These are phyloP conservation scores for Sporothrix euskadiensis DNA, from an alignment of 2,329 filamentous ascomycete genomes.

Conservation along the genomic window DNA sequence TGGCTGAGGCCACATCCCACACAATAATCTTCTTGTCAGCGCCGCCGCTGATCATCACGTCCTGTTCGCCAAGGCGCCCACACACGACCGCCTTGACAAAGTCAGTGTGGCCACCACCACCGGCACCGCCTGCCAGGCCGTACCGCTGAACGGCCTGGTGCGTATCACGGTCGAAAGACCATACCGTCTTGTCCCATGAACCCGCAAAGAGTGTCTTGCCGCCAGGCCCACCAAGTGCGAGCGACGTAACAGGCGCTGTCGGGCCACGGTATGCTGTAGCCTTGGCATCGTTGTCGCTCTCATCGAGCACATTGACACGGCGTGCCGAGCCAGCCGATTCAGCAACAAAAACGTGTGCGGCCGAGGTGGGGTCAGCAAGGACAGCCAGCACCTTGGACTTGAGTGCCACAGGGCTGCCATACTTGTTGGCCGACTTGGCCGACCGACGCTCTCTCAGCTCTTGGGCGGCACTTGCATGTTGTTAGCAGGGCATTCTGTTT, in stretches of 20 bases:
- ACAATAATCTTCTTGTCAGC: constrained; percentile 80
- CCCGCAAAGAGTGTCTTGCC: constrained; percentile 73
- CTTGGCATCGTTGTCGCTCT: constrained; percentile 51
- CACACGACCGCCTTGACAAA: constrained; percentile 83
- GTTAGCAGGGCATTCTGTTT: constrained; percentile 29
- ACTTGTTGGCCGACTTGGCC: constrained; percentile 70
- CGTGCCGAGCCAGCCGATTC: constrained; percentile 83
- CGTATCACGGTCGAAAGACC: constrained; percentile 73
- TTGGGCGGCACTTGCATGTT: constrained; percentile 56
- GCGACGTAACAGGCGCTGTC: constrained; percentile 74
- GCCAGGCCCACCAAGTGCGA: constrained; percentile 63
- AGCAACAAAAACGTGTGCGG: constrained; percentile 69
- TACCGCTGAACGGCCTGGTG: constrained; percentile 59
- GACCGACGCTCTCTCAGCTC: constrained; percentile 60
- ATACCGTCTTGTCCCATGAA: constrained; percentile 91
- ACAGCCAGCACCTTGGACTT: constrained; percentile 85
- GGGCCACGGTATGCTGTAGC: constrained; percentile 67
- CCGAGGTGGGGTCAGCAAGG: constrained; percentile 63
- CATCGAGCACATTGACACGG: constrained; percentile 67
- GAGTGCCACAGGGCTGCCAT: constrained; percentile 77
- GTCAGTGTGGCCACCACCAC: constrained; percentile 69
- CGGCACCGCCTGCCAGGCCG: constrained; percentile 33
- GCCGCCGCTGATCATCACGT: constrained; percentile 71
- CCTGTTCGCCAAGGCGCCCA: constrained; percentile 59
- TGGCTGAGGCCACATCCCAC: constrained; percentile 72